Evolutionary conservation across 108 stramenopile genomes (phyloP).

Genomic region (Chaetoceros muelleri): DNA sequence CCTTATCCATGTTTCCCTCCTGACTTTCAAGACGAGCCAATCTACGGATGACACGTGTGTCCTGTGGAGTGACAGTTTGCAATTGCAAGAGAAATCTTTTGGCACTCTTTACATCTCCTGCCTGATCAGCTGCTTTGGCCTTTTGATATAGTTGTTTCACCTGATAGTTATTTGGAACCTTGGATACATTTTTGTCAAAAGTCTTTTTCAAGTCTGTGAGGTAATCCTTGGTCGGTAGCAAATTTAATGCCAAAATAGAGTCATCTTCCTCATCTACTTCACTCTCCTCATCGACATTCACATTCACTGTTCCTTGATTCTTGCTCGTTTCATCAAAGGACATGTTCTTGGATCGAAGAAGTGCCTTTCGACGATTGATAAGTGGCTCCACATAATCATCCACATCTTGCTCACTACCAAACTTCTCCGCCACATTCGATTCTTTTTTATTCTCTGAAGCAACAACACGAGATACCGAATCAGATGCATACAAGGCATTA

Average conservation of each 20-base stretch:
- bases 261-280: constrained; percentile 17
- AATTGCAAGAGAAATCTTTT: constrained; percentile 36
- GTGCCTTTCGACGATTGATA: not conserved
- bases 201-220: constrained; percentile 30
- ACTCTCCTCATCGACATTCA: constrained; percentile 8
- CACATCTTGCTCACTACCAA: constrained; percentile 15
- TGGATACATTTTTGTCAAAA: constrained; percentile 41
- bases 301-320: constrained; percentile 3
- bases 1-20: constrained; percentile 34
- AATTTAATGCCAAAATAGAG: not conserved
- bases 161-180: constrained; percentile 26
- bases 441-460: not conserved
- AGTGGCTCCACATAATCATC: constrained; percentile 3
- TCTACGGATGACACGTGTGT: constrained; percentile 59
- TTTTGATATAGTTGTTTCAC: constrained; percentile 57
- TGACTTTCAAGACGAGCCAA: constrained; percentile 56
- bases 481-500: not conserved
- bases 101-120: constrained; percentile 35
- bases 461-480: not conserved
- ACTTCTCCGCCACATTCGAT: not conserved
- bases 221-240: constrained; percentile 22
- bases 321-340: not conserved
- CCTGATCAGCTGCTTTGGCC: constrained; percentile 59
- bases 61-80: constrained; percentile 44
- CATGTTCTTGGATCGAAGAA: not conserved